Evolutionary conservation across 2,329 filamentous ascomycete species (phyloP).

Genomic region (Trichoderma afroharzianum): DNA sequence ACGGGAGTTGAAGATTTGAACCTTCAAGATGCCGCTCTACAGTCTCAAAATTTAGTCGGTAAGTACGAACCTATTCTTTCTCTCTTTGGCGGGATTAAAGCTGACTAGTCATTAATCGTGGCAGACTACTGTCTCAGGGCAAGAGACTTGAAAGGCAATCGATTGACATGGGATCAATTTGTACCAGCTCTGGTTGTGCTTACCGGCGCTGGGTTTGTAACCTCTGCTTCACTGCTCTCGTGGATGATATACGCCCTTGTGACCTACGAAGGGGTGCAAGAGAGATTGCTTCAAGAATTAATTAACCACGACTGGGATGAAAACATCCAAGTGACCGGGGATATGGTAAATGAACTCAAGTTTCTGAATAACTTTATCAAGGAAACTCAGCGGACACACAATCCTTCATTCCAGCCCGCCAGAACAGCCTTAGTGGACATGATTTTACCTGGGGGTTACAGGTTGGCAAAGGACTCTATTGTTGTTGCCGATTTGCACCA

Average conservation of each 20-base stretch:
- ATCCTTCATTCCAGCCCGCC: slow-evolving; percentile 58
- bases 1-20: slow-evolving; percentile 39
- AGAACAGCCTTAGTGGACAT: slow-evolving; percentile 54
- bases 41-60: slow-evolving; percentile 40
- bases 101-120: background rate
- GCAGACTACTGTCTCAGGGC: slow-evolving; percentile 52
- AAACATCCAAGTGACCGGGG: slow-evolving; percentile 43
- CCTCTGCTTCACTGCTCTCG: slow-evolving; percentile 54
- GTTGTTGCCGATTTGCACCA: slow-evolving; percentile 50
- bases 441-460: slow-evolving; percentile 57
- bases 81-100: background rate
- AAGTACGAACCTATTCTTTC: background rate
- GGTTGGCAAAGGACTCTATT: slow-evolving; percentile 47
- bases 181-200: slow-evolving; percentile 43
- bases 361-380: slow-evolving; percentile 59
- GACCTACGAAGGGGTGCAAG: slow-evolving; percentile 52
- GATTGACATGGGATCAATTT: slow-evolving; percentile 38
- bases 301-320: slow-evolving; percentile 45
- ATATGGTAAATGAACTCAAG: slow-evolving; percentile 44
- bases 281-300: slow-evolving; percentile 54
- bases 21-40: slow-evolving; percentile 46
- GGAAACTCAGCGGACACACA: slow-evolving; percentile 57
- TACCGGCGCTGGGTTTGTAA: slow-evolving; percentile 58
- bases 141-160: slow-evolving; percentile 51
- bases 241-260: slow-evolving; percentile 55